Evolutionary conservation across 1,139 yeast species (phyloP).

Genomic region (Debaryomyces sp.): DNA sequence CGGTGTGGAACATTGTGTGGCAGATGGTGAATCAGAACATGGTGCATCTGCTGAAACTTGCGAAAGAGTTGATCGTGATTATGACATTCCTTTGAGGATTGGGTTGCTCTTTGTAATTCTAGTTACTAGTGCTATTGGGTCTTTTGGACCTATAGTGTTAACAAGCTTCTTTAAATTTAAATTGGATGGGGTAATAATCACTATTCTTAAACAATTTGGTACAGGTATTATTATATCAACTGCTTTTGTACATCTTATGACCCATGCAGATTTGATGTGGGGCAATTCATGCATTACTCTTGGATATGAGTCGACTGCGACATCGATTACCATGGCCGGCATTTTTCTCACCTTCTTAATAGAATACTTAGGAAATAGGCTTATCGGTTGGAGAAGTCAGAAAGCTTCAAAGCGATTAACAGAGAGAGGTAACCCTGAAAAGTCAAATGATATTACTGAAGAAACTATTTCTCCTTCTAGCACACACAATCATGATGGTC

Average conservation of each 20-base stretch:
- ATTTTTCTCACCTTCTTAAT: constrained; percentile 32
- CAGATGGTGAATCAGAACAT: constrained; percentile 16
- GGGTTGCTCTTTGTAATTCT: constrained; percentile 34
- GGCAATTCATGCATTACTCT: constrained; percentile 25
- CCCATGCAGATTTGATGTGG: constrained; percentile 27
- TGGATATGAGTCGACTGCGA: constrained; percentile 30
- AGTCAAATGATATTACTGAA: not conserved
- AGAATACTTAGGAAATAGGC: constrained; percentile 22
- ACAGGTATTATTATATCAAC: constrained; percentile 31
- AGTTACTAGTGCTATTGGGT: constrained; percentile 33
- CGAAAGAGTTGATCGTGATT: constrained; percentile 25
- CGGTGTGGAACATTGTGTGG: constrained; percentile 42
- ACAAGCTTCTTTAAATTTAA: constrained; percentile 21
- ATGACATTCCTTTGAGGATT: constrained; percentile 28
- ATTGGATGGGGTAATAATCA: constrained; percentile 22
- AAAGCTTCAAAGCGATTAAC: not conserved
- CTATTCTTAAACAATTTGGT: constrained; percentile 29
- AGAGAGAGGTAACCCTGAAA: not conserved
- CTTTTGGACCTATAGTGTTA: constrained; percentile 25
- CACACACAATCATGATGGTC: not conserved
- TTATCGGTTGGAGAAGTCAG: constrained; percentile 5
- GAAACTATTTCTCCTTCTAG: not conserved
- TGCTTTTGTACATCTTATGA: constrained; percentile 28
- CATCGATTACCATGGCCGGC: constrained; percentile 39
- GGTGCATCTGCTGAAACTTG: constrained; percentile 14